Conservation (phyloP, 176 grass and related monocot genomes). For the Aegilops tauschii region DNA sequence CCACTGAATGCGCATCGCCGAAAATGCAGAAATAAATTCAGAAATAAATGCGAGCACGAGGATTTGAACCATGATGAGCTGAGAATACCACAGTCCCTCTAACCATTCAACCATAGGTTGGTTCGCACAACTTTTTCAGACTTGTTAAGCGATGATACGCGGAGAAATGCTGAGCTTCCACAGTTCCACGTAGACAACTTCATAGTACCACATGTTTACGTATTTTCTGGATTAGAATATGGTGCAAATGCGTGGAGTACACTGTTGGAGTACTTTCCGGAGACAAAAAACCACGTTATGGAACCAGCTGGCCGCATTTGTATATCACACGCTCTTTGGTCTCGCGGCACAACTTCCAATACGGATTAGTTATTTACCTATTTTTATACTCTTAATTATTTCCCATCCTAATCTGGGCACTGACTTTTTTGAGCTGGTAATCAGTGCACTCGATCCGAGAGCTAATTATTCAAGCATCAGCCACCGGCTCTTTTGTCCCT, state of each 20-base stretch:
- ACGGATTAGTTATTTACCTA: conserved; percentile 3
- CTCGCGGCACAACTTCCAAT: conserved; percentile 1
- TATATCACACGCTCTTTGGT: neutral
- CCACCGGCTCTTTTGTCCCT: conserved; percentile 4
- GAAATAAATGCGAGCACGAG: too few species aligned
- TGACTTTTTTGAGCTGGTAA: neutral
- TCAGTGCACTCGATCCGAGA: conserved; percentile 13
- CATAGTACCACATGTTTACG: neutral
- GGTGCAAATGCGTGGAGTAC: neutral
- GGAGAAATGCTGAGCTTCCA: neutral
- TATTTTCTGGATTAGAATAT: neutral
- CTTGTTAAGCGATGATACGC: neutral
- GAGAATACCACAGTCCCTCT: too few species aligned
- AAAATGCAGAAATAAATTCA: too few species aligned
- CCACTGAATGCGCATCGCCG: too few species aligned
- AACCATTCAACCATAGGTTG: too few species aligned
- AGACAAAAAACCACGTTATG: conserved; percentile 13
- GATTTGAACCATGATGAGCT: too few species aligned
- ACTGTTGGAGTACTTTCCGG: neutral
- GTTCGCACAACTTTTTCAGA: too few species aligned
- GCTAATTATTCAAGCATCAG: neutral
- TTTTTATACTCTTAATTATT: conserved; percentile 6
- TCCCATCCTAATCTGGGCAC: conserved; percentile 6
- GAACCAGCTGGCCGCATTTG: conserved; percentile 1
- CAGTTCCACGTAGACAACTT: neutral